Conservation (phyloP, 1,284 basidiomycete species). For the Pseudozyma flocculosa region DNA sequence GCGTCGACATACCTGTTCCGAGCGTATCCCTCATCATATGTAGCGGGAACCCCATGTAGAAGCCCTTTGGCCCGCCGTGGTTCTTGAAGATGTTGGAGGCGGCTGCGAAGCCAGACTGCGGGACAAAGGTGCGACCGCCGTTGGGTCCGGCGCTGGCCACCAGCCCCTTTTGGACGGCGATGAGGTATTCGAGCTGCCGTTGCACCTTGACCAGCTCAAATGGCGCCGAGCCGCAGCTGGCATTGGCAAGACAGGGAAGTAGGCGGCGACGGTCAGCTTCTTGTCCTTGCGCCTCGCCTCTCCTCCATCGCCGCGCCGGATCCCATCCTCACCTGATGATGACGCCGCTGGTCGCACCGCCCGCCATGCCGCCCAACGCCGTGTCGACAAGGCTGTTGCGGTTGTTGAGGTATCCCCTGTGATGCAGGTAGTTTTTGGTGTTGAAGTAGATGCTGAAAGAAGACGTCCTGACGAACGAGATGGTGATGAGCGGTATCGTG, state of each 20-base stretch:
- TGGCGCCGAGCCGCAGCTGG: slow-evolving; percentile 60
- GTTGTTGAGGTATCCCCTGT: slow-evolving; percentile 12
- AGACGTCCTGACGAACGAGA: slow-evolving; percentile 88
- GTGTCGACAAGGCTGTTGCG: slow-evolving; percentile 26
- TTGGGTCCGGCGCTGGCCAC: slow-evolving; percentile 1
- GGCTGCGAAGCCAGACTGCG: slow-evolving; percentile 48
- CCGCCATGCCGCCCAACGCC: slow-evolving; percentile 51
- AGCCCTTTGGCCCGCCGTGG: slow-evolving; percentile 53
- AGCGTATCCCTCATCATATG: slow-evolving; percentile 47
- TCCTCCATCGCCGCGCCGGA: no score
- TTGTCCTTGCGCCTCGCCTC: no score
- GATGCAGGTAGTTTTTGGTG: slow-evolving; percentile 77
- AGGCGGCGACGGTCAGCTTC: background rate
- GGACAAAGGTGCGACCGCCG: slow-evolving; percentile 25
- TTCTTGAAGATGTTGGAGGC: slow-evolving; percentile 49
- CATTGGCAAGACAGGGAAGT: background rate
- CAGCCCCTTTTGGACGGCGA: slow-evolving; percentile 73
- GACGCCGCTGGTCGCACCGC: slow-evolving; percentile 78
- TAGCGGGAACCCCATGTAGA: slow-evolving; percentile 54
- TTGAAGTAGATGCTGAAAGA: slow-evolving; percentile 92
- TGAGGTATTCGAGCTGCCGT: slow-evolving; percentile 84
- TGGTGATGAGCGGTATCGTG: slow-evolving; percentile 91
- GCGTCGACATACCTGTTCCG: slow-evolving; percentile 12
- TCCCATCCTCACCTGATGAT: slow-evolving; percentile 70
- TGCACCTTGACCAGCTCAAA: slow-evolving; percentile 93